These are phyloP conservation scores for Furcasterigmium sp. DNA, from an alignment of 2,329 filamentous ascomycete species.

Conservation along the genomic window DNA sequence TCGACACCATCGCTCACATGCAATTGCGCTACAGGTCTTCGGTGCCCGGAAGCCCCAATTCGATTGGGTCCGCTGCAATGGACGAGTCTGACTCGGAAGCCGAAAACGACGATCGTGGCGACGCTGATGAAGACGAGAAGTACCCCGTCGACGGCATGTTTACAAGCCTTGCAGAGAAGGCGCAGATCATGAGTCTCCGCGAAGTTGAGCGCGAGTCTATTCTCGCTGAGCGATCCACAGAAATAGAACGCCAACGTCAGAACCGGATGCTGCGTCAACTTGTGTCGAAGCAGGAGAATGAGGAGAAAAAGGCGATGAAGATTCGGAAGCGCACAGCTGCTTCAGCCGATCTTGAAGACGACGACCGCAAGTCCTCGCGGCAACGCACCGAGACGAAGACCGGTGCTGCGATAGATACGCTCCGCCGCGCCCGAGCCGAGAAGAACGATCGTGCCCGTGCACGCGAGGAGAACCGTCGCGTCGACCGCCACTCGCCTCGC, in stretches of 20 bases:
- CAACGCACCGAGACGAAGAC: constrained; percentile 66
- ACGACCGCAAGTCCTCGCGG: constrained; percentile 66
- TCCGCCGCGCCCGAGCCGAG: constrained; percentile 57
- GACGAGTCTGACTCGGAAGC: constrained; percentile 72
- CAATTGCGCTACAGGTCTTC: constrained; percentile 53
- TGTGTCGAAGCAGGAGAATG: constrained; percentile 61
- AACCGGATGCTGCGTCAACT: constrained; percentile 77
- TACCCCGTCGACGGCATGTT: constrained; percentile 90
- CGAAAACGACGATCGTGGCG: constrained; percentile 36
- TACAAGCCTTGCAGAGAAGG: constrained; percentile 66
- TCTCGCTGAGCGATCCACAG: constrained; percentile 78
- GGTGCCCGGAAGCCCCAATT: constrained; percentile 63
- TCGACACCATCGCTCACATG: background rate
- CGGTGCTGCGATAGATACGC: constrained; percentile 59
- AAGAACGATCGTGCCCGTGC: constrained; percentile 60
- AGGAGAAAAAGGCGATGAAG: constrained; percentile 52
- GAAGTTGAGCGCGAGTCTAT: constrained; percentile 90
- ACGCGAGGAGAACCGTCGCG: constrained; percentile 53
- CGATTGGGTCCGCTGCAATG: constrained; percentile 80
- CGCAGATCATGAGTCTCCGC: constrained; percentile 75
- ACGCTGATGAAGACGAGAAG: constrained; percentile 53
- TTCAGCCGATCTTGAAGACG: constrained; percentile 72
- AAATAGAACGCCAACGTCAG: constrained; percentile 77
- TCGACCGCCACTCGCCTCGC: constrained; percentile 39
- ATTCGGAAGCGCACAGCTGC: constrained; percentile 74